Base-by-base conservation (phyloP, 306 rosid species). In the Hippophae gyantsensis region DNA sequence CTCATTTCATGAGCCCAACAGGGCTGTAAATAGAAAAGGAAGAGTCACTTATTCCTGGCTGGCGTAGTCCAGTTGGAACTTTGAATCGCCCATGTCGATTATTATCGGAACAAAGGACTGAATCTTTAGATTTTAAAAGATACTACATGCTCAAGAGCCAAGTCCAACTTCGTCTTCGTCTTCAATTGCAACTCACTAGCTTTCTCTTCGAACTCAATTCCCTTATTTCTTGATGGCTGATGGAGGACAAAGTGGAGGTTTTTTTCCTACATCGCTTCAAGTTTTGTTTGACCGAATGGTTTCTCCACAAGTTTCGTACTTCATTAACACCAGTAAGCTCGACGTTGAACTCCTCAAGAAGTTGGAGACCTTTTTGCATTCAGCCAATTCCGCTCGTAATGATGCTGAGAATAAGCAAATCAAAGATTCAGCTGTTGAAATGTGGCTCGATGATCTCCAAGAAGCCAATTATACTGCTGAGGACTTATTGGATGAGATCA, bases 391-490 rank as follows among this genome's bases (percentile, higher is more conserved):
- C 2, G 43, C 63, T 6, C 54, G 49, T 9, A 50, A 18, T 48
- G 69, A 70, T 43, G 74, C 74, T 7, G 69, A 70, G 9, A 69
- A 56, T 48, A 63, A 48, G 56, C 64, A 70, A 9, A 53, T 54
- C 11, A 32, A 47, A 7, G 12, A 70, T 13, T 10, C 13, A 13
- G 48, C 12, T 10, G 38, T 70, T 2, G 45, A n/a, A 10, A 42
- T 10, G 1, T 70, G 74, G 74, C 54, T 70, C 2, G 53, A 51
- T 8, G 64, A 70, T 42, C 25, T 70, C 5, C 62, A 44, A 43
- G 74, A 56, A 25, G 54, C 58, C 23, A 13, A 56, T 44, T 63
- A 42, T 42, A 42, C 41, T 9, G 63, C 57, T 0, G 60, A 70
- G 41, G 74, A 70, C 59, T 43, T 70, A 13, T 6, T 63, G 54